Percentiles rank a stretch among this genome's conserved stretches.
Evolutionary conservation across 1,284 basidiomycete species (phyloP).

Genomic region (Malassezia pachydermatis): DNA sequence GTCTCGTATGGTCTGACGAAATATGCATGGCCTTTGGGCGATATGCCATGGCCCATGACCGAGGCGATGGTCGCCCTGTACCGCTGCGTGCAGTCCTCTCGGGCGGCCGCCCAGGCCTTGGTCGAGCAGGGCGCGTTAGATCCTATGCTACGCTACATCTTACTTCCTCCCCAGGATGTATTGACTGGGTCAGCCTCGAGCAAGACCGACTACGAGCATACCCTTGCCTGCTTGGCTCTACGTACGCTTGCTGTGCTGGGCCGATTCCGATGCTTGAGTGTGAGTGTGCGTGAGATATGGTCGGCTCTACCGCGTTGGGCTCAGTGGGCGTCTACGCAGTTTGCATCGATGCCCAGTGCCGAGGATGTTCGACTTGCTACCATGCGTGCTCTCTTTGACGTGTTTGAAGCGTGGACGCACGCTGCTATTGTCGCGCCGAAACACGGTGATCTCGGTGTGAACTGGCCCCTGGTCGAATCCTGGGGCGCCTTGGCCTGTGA

Average conservation of each 20-base stretch:
- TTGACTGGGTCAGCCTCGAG: neutral
- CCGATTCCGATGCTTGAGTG: conserved; percentile 66
- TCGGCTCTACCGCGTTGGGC: conserved; percentile 21
- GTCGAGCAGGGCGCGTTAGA: conserved; percentile 54
- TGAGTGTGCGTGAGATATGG: conserved; percentile 52
- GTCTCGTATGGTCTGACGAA: conserved; percentile 1
- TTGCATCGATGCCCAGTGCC: neutral
- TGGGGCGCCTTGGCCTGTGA: conserved; percentile 2
- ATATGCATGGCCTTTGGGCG: conserved; percentile 4
- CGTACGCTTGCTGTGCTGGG: conserved; percentile 60
- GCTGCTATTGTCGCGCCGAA: conserved; percentile 13
- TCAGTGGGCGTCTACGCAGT: conserved; percentile 19
- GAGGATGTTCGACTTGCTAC: neutral
- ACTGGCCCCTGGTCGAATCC: conserved; percentile 6
- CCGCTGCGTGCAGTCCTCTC: conserved; percentile 58
- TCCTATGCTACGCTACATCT: conserved; percentile 65
- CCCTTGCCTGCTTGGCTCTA: conserved; percentile 58
- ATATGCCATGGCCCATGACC: conserved; percentile 13
- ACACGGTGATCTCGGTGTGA: conserved; percentile 17
- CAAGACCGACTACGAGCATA: conserved; percentile 10
- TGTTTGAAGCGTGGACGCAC: conserved; percentile 11
- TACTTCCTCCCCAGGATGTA: conserved; percentile 53
- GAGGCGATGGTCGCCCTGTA: conserved; percentile 57
- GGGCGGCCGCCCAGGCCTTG: conserved; percentile 59
- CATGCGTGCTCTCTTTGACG: conserved; percentile 5